Evolutionary conservation across 768 basidiomycete species (phyloP), one percentile per base, ranked within the genome.

Genomic region (Boletus pseudopeckii): DNA sequence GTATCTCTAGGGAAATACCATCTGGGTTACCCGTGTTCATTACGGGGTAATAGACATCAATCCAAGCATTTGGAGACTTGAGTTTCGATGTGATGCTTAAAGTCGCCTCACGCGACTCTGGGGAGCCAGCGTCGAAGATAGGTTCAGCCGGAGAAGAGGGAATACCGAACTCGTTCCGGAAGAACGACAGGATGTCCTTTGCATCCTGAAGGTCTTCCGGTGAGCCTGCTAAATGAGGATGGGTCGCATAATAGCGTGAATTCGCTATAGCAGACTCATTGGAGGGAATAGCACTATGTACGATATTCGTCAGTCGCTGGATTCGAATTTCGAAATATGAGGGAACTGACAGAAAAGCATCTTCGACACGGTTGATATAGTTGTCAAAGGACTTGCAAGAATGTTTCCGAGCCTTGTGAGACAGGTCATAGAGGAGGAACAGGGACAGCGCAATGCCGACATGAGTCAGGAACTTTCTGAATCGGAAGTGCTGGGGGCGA

Each of bases 11-110:
- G 54, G 78, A 80, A 46, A 84, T 81, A 49, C 86, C 80, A 7
- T 86, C 74, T 1, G 90, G 84, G 22, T 62, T 66, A 14, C 61
- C 69, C 0, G 82, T 87, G 70, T 96, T 92, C 74, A 96, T 72
- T 39, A 93, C 77, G 2, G 95, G 93, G 70, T 88, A 96, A 70
- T 98, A 97, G 36, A 80, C 78, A 59, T 92, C 90, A 54, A 92
- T 83, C 91, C 91, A 93, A 52, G 86, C 89, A 1, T 73, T 78
- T 3, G 88, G 86, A 24, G 67, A 70, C 30, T 62, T 70, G 37
- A 78, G 72, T 5, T 72, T 73, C 26, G 74, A 66, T 0, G 82
- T 80, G 39, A 83, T 72, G 18, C 69, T 67, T 15, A 88, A 74
- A 0, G 89, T 92, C 5, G 88, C 82, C 42, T 80, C 75, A 48